phyloP scores from a whole-genome alignment of 257 asterid genomes.

The Lavandula angustifolia region DNA sequence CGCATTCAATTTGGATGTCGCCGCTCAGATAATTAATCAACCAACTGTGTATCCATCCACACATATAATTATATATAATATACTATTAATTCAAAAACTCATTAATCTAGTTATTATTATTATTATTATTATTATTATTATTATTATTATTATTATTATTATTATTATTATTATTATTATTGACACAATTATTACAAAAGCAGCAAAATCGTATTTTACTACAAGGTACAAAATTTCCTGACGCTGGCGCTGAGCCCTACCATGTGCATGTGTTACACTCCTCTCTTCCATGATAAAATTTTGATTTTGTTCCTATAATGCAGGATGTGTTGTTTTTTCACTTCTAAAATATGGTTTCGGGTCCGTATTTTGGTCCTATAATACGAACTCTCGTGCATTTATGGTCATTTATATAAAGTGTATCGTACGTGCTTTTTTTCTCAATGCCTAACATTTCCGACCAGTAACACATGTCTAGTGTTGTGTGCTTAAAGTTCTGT shows the following conservation, averaged over 20 bases:
- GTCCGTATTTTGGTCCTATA: no score
- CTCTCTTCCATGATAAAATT: neutral
- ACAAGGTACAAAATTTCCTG: conserved; percentile 31
- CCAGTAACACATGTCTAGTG: no score
- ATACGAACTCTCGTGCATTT: no score
- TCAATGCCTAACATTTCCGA: no score
- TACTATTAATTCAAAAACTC: neutral
- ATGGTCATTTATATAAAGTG: no score
- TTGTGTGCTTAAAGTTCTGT: no score
- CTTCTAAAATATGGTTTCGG: no score
- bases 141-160: neutral
- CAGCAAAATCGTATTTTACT: conserved; percentile 8
- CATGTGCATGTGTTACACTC: conserved; percentile 43
- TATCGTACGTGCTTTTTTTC: no score
- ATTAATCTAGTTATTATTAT: neutral
- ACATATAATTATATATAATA: no score
- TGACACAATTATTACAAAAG: neutral
- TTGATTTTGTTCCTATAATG: no score
- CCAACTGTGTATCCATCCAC: neutral
- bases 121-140: neutral
- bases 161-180: neutral
- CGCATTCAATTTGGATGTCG: conserved; percentile 26
- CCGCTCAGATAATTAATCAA: neutral
- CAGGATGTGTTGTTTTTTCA: no score
- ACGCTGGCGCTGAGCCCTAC: conserved; percentile 31